Evolutionary conservation across 257 asterid genomes (phyloP).

Genomic region (Solanum appendiculatum): DNA sequence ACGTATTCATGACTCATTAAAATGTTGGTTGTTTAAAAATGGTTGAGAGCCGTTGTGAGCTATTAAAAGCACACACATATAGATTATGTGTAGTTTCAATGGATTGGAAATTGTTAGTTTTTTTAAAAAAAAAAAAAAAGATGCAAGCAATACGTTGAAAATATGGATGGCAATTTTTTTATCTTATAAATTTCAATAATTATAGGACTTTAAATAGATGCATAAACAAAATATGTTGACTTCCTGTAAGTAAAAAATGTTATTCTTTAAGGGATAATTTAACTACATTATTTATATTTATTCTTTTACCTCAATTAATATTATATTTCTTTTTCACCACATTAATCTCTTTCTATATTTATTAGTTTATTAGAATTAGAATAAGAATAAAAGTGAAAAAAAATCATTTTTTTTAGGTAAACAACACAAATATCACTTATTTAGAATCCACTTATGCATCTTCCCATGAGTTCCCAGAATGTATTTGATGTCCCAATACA

Average conservation of each 20-base stretch:
- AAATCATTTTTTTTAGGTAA: not conserved
- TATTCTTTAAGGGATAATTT: not conserved
- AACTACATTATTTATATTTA: not conserved
- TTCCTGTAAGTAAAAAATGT: not conserved
- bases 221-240: not conserved
- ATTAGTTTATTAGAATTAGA: not conserved
- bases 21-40: not conserved
- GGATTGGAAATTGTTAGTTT: not conserved
- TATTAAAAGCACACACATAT: not conserved
- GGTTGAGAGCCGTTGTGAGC: not conserved
- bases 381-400: not conserved
- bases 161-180: not conserved
- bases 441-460: too few relatives aligned
- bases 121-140: not conserved
- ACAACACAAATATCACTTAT: too few relatives aligned
- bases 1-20: conserved; percentile 16
- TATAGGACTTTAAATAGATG: not conserved
- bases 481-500: too few relatives aligned
- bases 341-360: not conserved
- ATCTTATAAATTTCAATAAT: not conserved
- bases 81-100: not conserved
- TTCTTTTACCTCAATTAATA: not conserved
- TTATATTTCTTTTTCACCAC: too few relatives aligned
- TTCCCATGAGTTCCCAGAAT: too few relatives aligned
- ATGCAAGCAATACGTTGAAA: not conserved